Evolutionary conservation across 805 yeast species (phyloP), one percentile per base, ranked within the genome.

Genomic region (Starmera dryadoides): DNA sequence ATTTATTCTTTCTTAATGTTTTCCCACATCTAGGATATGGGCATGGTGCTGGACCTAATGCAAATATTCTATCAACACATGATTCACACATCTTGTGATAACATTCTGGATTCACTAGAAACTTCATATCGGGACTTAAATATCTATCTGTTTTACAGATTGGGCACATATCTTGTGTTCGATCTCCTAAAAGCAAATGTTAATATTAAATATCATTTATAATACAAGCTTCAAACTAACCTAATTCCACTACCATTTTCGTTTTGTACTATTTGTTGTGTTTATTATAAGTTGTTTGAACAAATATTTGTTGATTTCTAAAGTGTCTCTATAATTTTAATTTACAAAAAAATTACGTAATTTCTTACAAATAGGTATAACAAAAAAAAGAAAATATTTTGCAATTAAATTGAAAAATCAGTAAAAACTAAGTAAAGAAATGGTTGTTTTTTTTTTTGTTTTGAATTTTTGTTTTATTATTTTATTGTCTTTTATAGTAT

Each of bases 31-130:
- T 79, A 4, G 88, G 84, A 58, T 89, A 91, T 1, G 98, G 98
- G 58, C 99, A 93, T 17, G 89, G 93, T 0, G 96, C 93, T 0
- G 98, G 98, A 3, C 99, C 99, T 37, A 84, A 66, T 6, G 95
- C 78, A 57, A 86, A 93, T 39, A 93, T 89, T 47, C 98, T 74
- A 60, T 93, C 98, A 33, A 91, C 98, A 64, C 98, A 93, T 2
- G 95, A 79, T 50, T 84, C 97, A 64, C 99, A 93, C 60, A 93
- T 91, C 68, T 87, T 91, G 58, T 93, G 99, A 58, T 93, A 93
- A 63, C 99, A 93, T 60, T 93, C 98, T 0, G 98, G 95, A 53
- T 93, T 93, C 47, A 93, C 88, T 40, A 91, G 75, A 56, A 93
- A 91, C 48, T 74, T 79, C 81, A 93, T 84, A 50, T 89, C 87